Evolutionary conservation across 31 red algal species (phyloP).

Genomic region (Porphyra umbilicalis): DNA sequence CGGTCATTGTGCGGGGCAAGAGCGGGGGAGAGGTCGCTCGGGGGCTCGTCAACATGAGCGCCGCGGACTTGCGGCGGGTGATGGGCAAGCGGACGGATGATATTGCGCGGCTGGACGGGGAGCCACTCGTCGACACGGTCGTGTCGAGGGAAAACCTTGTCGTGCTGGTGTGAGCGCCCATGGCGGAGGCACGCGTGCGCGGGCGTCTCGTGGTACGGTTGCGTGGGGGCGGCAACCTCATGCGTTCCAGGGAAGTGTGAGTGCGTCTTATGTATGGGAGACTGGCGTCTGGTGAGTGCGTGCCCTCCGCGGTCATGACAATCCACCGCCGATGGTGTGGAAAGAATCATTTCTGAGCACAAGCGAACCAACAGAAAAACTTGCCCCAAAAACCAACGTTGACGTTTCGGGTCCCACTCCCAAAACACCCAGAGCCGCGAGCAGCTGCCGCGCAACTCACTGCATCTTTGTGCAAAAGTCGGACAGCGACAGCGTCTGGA

Average conservation of each 20-base stretch:
- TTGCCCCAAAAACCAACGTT: too few relatives aligned
- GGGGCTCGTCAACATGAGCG: slow-evolving; percentile 62
- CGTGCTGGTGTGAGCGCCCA: slow-evolving; percentile 27
- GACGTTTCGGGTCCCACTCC: too few relatives aligned
- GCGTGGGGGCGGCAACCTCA: too few relatives aligned
- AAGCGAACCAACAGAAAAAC: too few relatives aligned
- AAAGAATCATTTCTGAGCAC: too few relatives aligned
- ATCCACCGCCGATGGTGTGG: too few relatives aligned
- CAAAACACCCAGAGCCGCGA: slow-evolving; percentile 1
- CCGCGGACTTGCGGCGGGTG: slow-evolving; percentile 36
- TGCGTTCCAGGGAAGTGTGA: too few relatives aligned
- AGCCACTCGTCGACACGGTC: slow-evolving; percentile 21
- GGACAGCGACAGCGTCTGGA: slow-evolving; percentile 62
- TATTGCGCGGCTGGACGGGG: slow-evolving; percentile 21
- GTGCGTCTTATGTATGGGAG: too few relatives aligned
- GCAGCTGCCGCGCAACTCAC: slow-evolving; percentile 4
- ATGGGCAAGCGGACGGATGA: slow-evolving; percentile 42
- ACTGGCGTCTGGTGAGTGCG: too few relatives aligned
- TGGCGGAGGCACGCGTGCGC: too few relatives aligned
- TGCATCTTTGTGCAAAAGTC: slow-evolving; percentile 85
- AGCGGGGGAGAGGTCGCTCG: slow-evolving; percentile 61
- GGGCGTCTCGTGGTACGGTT: too few relatives aligned
- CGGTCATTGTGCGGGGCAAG: slow-evolving; percentile 33
- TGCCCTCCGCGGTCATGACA: too few relatives aligned
- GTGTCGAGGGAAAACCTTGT: slow-evolving; percentile 43